These are phyloP conservation scores for Rhytidhysteron rufulum DNA, from an alignment of 2,329 filamentous ascomycete genomes.

Conservation along the genomic window DNA sequence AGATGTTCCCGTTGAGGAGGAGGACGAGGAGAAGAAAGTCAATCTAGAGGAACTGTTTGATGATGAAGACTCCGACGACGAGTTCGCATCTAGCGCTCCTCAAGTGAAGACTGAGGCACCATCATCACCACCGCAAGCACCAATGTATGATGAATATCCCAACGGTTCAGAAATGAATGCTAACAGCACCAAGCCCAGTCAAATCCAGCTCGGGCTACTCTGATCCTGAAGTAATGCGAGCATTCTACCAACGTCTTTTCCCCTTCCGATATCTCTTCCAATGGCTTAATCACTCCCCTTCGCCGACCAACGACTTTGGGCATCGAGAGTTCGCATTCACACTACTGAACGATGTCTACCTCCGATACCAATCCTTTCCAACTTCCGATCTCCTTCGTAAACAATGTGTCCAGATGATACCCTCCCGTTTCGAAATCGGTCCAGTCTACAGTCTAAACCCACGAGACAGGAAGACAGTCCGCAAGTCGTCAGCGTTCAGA, in stretches of 20 bases:
- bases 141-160: slow-evolving; percentile 30
- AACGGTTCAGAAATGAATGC: slow-evolving; percentile 7
- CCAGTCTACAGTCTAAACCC: slow-evolving; percentile 96
- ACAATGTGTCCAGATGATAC: slow-evolving; percentile 82
- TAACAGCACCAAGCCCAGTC: slow-evolving; percentile 23
- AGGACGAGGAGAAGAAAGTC: slow-evolving; percentile 28
- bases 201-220: slow-evolving; percentile 47
- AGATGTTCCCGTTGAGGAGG: slow-evolving; percentile 23
- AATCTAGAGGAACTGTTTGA: slow-evolving; percentile 58
- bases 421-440: slow-evolving; percentile 94
- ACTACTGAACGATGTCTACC: slow-evolving; percentile 84
- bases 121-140: slow-evolving; percentile 31
- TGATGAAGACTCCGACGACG: slow-evolving; percentile 54
- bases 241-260: slow-evolving; percentile 93
- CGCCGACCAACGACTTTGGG: slow-evolving; percentile 80
- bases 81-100: slow-evolving; percentile 55
- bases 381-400: slow-evolving; percentile 75
- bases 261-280: slow-evolving; percentile 94
- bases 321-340: slow-evolving; percentile 97
- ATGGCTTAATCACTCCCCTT: slow-evolving; percentile 92
- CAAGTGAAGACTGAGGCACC: slow-evolving; percentile 42
- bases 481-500: slow-evolving; percentile 76
- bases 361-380: slow-evolving; percentile 81
- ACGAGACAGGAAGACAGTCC: slow-evolving; percentile 82
- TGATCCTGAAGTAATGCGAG: slow-evolving; percentile 81